Base-by-base conservation (phyloP, 345 rosid species). In the Capsella bursapastoris region DNA sequence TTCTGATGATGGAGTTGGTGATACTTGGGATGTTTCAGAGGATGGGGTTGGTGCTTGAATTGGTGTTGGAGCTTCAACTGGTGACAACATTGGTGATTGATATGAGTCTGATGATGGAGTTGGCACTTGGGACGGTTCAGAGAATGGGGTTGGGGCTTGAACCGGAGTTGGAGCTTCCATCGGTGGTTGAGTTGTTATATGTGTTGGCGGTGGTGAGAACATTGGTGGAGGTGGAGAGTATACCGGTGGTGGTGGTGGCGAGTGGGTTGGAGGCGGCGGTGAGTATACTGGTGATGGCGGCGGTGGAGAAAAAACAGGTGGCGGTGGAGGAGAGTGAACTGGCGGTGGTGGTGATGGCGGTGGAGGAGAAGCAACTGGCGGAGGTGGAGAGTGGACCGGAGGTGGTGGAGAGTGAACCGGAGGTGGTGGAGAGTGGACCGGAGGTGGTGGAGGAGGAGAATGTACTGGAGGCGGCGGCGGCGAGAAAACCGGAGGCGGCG, bases 201-300 rank as follows among this genome's bases (percentile, higher is more conserved):
- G 71, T 76, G 71, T 31, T 49, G 79, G 49, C 51, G 72, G 72
- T 65, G 72, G 44, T 47, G 72, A 74, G 52, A 37, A 48, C 13
- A 18, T 16, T 38, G 72, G 78, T 41, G 79, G 79, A 58, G 78
- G 80, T 1, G 79, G 79, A 6, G 79, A 68, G n/a, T 68, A 40
- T 4, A 67, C 58, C 0, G 80, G 75, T 6, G 61, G 22, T 27
- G 78, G 63, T 12, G 79, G 68, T 1, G 74, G 71, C 27, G 77
- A 53, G 9, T 43, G 52, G 0, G 68, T 67, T 0, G 76, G 79
- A 1, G 77, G 57, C 0, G 75, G 79, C 0, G 79, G 75, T 1
- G 80, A 77, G 5, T 56, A 4, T 9, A 69, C 41, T 3, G 59
- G 72, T 4, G 63, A n/a, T 76, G 71, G 25, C 40, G 73, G 48